Conservation (phyloP, 208 protist genomes). For the Trypanosoma avium region DNA sequence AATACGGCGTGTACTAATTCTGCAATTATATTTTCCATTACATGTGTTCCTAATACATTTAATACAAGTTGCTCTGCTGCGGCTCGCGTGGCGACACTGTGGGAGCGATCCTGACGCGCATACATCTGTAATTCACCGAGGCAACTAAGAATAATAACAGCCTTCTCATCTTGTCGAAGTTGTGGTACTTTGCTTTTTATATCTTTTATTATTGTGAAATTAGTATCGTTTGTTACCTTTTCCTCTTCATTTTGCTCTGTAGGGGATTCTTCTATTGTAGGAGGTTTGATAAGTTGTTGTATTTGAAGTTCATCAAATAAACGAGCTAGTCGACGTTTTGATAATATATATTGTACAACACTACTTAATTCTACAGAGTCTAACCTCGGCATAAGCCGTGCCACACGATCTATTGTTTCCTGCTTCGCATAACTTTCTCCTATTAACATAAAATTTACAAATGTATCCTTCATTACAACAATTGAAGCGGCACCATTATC, state of each 20-base stretch:
- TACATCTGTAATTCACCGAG: conserved; percentile 72
- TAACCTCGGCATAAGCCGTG: conserved; percentile 55
- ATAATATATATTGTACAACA: conserved; percentile 53
- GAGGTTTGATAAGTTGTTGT: conserved; percentile 3
- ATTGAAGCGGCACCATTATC: background rate
- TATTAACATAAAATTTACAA: conserved; percentile 48
- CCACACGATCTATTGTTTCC: conserved; percentile 63
- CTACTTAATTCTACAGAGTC: conserved; percentile 38
- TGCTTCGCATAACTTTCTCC: conserved; percentile 48
- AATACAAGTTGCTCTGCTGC: conserved; percentile 67
- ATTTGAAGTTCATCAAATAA: conserved; percentile 66
- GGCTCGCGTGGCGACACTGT: conserved; percentile 43
- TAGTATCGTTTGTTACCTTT: background rate
- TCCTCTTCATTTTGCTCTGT: background rate
- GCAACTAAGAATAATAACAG: conserved; percentile 53
- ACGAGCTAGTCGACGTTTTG: conserved; percentile 39
- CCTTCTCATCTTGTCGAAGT: conserved; percentile 44
- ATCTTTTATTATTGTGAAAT: background rate
- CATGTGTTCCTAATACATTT: conserved; percentile 76
- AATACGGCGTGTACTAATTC: conserved; percentile 69
- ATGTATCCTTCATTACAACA: conserved; percentile 30
- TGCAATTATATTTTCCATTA: conserved; percentile 63
- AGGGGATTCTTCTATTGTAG: background rate
- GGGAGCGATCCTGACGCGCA: conserved; percentile 47
- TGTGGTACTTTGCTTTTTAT: background rate